A percentile compares a stretch with the other conserved stretches of the same genome.
Conservation (phyloP, 169 alveolate genomes). For the Cryptosporidium bovis region DNA sequence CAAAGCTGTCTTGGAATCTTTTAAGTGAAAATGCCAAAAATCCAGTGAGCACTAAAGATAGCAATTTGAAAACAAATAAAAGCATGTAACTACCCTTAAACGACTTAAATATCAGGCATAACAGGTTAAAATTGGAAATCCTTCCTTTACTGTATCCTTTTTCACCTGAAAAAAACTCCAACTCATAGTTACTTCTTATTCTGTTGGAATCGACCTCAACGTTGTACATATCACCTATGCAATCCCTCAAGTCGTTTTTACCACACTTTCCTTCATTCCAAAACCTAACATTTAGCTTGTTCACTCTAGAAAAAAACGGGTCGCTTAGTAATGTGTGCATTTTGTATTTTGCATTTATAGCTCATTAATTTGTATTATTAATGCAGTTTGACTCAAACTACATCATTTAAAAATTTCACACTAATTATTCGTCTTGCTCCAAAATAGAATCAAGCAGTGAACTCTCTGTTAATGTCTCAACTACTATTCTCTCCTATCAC, state of each 20-base stretch:
- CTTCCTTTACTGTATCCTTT: neutral
- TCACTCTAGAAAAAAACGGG: constrained; percentile 47
- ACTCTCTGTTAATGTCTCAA: too few relatives aligned
- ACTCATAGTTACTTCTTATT: constrained; percentile 4
- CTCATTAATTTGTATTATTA: too few relatives aligned
- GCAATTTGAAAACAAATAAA: constrained; percentile 13
- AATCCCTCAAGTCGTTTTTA: neutral
- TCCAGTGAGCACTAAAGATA: neutral
- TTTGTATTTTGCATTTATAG: neutral
- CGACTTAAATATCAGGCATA: constrained; percentile 3
- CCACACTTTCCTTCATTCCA: constrained; percentile 18
- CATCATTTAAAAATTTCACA: too few relatives aligned
- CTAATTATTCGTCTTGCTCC: too few relatives aligned
- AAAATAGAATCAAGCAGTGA: too few relatives aligned
- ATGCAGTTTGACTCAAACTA: too few relatives aligned
- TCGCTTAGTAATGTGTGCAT: constrained; percentile 50
- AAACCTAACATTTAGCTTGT: constrained; percentile 19
- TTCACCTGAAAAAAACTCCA: neutral
- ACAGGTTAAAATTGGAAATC: neutral
- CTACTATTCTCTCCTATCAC: too few relatives aligned
- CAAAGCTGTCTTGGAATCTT: constrained; percentile 22
- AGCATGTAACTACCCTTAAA: constrained; percentile 30
- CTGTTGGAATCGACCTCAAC: constrained; percentile 42
- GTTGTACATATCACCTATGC: constrained; percentile 8
- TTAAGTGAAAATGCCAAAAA: constrained; percentile 39